Conservation (phyloP, 352 stramenopile genomes). For the Phytophthora tentaculata region DNA sequence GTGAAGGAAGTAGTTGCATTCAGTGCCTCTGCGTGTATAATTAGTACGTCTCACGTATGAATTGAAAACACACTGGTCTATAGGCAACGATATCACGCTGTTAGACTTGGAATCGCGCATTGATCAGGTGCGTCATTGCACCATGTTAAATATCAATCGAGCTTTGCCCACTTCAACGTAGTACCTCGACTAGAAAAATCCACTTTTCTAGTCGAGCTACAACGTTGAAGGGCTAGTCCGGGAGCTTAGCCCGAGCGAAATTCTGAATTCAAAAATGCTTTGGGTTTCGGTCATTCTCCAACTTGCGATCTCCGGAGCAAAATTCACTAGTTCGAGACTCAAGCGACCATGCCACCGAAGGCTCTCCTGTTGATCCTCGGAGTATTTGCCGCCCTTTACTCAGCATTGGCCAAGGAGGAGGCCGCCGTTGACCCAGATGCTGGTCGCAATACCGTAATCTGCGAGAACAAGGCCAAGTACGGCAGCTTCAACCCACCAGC, state of each 20-base stretch:
- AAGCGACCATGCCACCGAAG: slow-evolving; percentile 9
- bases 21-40: too few species aligned
- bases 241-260: slow-evolving; percentile 18
- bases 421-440: slow-evolving; percentile 46
- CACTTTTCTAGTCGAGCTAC: slow-evolving; percentile 15
- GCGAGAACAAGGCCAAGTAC: slow-evolving; percentile 57
- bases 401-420: slow-evolving; percentile 10
- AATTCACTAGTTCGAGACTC: slow-evolving; percentile 1
- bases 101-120: slow-evolving; percentile 13
- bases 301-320: slow-evolving; percentile 20
- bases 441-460: slow-evolving; percentile 41
- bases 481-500: slow-evolving; percentile 43
- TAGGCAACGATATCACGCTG: background rate
- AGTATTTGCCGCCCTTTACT: background rate
- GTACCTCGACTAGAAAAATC: background rate
- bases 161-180: slow-evolving; percentile 19
- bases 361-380: slow-evolving; percentile 5
- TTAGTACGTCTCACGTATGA: too few species aligned
- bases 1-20: background rate
- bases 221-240: slow-evolving; percentile 18
- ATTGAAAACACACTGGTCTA: too few species aligned
- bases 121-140: slow-evolving; percentile 4
- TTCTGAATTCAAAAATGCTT: slow-evolving; percentile 10
- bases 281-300: slow-evolving; percentile 19
- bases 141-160: slow-evolving; percentile 26